Conservation (phyloP, 2,329 filamentous ascomycete species). For the Zasmidium citrigriseum region DNA sequence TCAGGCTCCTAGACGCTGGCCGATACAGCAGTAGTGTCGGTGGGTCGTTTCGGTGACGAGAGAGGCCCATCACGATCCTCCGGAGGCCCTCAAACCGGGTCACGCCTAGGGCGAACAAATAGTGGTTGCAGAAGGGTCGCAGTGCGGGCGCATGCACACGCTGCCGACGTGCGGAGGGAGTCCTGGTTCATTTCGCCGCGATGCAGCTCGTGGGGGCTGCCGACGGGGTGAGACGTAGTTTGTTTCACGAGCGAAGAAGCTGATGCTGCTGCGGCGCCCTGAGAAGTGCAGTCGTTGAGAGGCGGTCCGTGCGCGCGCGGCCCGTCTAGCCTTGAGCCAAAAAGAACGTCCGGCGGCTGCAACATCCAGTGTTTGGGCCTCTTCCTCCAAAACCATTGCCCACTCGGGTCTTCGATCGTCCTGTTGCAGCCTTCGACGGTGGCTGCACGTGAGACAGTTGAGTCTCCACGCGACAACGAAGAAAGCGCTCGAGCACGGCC, state of each 20-base stretch:
- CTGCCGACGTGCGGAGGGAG: conserved; percentile 10
- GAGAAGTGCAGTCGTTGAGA: not conserved
- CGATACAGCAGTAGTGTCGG: conserved; percentile 12
- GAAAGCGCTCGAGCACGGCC: not conserved
- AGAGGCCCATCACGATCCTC: conserved; percentile 13
- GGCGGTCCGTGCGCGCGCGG: not conserved
- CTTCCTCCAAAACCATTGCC: not conserved
- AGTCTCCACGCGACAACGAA: no score
- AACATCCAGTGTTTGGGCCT: not conserved
- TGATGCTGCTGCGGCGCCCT: not conserved
- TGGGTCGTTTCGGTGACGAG: conserved; percentile 10
- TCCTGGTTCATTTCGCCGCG: conserved; percentile 21
- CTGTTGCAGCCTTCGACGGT: not conserved
- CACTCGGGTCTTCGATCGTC: not conserved
- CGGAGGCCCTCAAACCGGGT: conserved; percentile 9
- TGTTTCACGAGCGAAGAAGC: not conserved
- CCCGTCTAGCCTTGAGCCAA: not conserved
- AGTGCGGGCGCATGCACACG: conserved; percentile 1
- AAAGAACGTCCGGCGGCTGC: not conserved
- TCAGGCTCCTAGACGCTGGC: conserved; percentile 9
- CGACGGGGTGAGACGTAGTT: not conserved
- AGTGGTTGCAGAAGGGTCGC: conserved; percentile 5
- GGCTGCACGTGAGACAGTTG: not conserved
- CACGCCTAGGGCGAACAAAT: conserved; percentile 3
- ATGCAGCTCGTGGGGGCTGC: conserved; percentile 2